Conservation (phyloP, 1,139 yeast genomes). For the Geotrichum europaeum region DNA sequence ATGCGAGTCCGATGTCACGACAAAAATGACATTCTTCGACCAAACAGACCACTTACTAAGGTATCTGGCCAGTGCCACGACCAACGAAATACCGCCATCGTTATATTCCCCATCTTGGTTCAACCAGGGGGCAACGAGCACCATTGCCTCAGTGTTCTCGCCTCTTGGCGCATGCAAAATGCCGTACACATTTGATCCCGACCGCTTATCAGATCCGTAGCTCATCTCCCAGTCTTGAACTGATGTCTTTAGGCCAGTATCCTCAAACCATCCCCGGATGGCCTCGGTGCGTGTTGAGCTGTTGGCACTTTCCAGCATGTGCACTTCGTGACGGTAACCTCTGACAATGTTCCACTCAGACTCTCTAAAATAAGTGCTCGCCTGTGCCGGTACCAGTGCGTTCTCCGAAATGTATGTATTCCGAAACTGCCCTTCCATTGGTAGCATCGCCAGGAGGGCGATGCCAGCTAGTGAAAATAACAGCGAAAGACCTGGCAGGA, state of each 20-base stretch:
- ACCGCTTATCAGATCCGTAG: constrained; percentile 35
- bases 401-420: constrained; percentile 87
- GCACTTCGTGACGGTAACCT: constrained; percentile 67
- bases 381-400: constrained; percentile 96
- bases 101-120: constrained; percentile 55
- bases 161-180: constrained; percentile 91
- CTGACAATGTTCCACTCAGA: constrained; percentile 90
- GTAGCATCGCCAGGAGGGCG: constrained; percentile 62
- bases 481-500: constrained; percentile 59
- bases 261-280: constrained; percentile 57
- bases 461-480: constrained; percentile 56
- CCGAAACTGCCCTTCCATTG: constrained; percentile 76
- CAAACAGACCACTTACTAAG: constrained; percentile 83
- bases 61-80: constrained; percentile 69
- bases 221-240: constrained; percentile 37
- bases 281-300: constrained; percentile 36
- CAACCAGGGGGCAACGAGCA: constrained; percentile 81
- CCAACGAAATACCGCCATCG: constrained; percentile 73
- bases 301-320: constrained; percentile 30
- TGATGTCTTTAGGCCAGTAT: constrained; percentile 68
- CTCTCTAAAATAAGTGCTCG: constrained; percentile 84
- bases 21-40: constrained; percentile 90
- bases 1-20: constrained; percentile 69
- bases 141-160: constrained; percentile 94
- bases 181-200: constrained; percentile 63